phyloP scores from a whole-genome alignment of 1,284 basidiomycete genomes.

The Chondrostereum purpureum region DNA sequence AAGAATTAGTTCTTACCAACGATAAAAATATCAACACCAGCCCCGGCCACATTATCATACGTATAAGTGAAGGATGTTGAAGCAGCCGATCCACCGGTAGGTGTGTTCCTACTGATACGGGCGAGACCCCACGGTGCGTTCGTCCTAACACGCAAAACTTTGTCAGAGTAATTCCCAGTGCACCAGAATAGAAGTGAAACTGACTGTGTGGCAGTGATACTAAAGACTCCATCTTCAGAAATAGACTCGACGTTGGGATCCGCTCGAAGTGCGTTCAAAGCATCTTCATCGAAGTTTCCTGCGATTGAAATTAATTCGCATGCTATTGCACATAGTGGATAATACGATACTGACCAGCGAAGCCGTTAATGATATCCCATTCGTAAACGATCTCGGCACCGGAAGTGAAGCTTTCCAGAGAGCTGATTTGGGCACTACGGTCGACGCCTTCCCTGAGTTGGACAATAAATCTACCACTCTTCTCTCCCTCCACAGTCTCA shows the following conservation, averaged over 20 bases:
- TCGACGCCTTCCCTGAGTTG: conserved; percentile 49
- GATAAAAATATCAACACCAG: conserved; percentile 28
- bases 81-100: too few relatives aligned
- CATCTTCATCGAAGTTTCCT: conserved; percentile 41
- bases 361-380: conserved; percentile 41
- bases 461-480: conserved; percentile 43
- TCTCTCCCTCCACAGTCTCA: conserved; percentile 26
- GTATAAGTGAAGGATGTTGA: conserved; percentile 23
- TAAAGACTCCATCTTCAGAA: conserved; percentile 57
- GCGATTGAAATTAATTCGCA: too few relatives aligned
- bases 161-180: not conserved
- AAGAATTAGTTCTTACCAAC: too few relatives aligned
- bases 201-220: conserved; percentile 26
- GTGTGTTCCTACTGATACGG: conserved; percentile 19
- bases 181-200: not conserved
- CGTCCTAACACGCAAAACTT: conserved; percentile 12
- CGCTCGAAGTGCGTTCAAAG: conserved; percentile 53
- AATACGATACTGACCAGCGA: conserved; percentile 42
- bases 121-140: conserved; percentile 30
- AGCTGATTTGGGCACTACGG: conserved; percentile 21
- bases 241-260: conserved; percentile 66
- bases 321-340: not conserved
- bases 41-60: conserved; percentile 24
- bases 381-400: conserved; percentile 20
- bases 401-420: too few relatives aligned